A percentile compares a stretch with the other conserved stretches of the same genome.
Conservation (phyloP, 2,329 filamentous ascomycete genomes). For the Blastomyces parvus region DNA sequence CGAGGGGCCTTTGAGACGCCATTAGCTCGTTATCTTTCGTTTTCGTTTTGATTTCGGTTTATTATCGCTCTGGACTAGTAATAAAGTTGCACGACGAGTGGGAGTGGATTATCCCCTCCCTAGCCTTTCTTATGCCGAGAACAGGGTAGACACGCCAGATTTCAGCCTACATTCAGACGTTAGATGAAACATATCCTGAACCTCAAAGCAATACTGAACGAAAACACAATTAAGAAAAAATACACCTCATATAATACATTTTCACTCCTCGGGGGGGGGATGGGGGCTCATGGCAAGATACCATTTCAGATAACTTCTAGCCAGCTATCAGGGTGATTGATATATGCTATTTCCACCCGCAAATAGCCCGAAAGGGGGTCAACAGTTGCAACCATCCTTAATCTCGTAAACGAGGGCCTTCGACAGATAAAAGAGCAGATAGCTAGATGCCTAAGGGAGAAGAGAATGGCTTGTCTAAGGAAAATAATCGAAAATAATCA, state of each 20-base stretch:
- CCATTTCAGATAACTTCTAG: background rate
- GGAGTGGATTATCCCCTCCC: background rate
- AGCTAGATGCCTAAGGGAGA: too few relatives aligned
- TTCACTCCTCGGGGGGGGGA: background rate
- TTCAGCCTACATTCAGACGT: background rate
- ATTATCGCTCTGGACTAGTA: background rate
- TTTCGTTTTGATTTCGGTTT: background rate
- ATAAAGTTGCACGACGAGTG: background rate
- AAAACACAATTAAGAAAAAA: background rate
- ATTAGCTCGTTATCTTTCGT: background rate
- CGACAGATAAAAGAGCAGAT: too few relatives aligned
- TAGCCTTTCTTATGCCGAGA: background rate
- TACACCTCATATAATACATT: background rate
- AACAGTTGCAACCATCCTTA: too few relatives aligned
- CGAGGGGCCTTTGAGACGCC: background rate
- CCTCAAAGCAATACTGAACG: background rate
- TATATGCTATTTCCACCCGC: background rate
- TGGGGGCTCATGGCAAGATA: background rate
- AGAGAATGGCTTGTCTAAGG: too few relatives aligned
- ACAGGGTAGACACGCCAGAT: background rate
- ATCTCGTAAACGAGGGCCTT: too few relatives aligned
- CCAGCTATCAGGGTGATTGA: background rate
- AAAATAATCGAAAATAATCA: too few relatives aligned
- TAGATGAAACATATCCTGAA: background rate
- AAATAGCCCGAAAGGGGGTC: too few relatives aligned